phyloP scores from a whole-genome alignment of 257 asterid species.

The Ballota nigra region DNA sequence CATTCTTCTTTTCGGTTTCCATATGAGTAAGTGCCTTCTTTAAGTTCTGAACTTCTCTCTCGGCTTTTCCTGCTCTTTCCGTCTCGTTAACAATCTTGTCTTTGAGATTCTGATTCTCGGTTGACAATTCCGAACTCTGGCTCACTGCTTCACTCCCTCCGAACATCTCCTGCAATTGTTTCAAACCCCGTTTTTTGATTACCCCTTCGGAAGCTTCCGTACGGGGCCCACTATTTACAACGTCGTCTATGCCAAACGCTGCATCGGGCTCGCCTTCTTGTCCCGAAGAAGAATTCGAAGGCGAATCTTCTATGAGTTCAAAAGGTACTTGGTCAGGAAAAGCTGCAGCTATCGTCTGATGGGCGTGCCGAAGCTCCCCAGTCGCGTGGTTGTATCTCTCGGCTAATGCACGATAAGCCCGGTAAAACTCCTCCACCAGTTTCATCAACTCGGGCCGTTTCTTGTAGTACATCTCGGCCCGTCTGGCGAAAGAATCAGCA shows the following conservation, averaged over 20 bases:
- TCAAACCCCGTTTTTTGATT: conserved; percentile 41
- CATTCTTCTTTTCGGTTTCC: conserved; percentile 61
- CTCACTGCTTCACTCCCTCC: conserved; percentile 29
- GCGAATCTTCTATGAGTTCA: conserved; percentile 55
- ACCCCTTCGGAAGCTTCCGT: conserved; percentile 33
- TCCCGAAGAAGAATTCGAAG: conserved; percentile 37
- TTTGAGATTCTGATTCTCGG: conserved; percentile 45
- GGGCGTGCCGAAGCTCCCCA: conserved; percentile 91
- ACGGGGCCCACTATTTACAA: conserved; percentile 22
- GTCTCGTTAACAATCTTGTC: conserved; percentile 50
- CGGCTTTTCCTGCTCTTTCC: conserved; percentile 57
- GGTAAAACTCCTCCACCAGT: conserved; percentile 87
- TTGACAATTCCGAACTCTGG: conserved; percentile 33
- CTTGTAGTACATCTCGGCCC: conserved; percentile 96
- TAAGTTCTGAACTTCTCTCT: conserved; percentile 55
- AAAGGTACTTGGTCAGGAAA: conserved; percentile 80
- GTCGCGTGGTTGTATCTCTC: conserved; percentile 85
- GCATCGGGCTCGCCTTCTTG: conserved; percentile 38
- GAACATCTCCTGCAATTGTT: conserved; percentile 55
- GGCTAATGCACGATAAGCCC: conserved; percentile 94
- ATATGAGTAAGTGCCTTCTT: conserved; percentile 55
- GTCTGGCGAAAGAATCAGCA: conserved; percentile 91
- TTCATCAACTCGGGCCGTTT: conserved; percentile 94
- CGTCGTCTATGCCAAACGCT: conserved; percentile 26
- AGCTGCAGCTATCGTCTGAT: conserved; percentile 66